These are phyloP conservation scores for Scytalidium sp. DNA, from an alignment of 2,329 filamentous ascomycete genomes.

Conservation along the genomic window DNA sequence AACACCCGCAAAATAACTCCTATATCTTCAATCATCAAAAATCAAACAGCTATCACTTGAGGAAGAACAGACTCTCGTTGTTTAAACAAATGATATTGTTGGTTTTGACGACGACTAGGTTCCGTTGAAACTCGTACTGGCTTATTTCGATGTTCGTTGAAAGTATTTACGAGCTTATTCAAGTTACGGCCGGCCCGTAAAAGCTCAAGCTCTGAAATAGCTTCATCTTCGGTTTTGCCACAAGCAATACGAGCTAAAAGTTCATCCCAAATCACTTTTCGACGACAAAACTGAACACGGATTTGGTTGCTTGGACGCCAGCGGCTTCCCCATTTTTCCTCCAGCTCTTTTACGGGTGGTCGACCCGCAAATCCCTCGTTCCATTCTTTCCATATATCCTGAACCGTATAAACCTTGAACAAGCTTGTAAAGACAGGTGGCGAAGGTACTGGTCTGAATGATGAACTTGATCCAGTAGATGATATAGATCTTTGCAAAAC, in stretches of 20 bases:
- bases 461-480: not conserved
- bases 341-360: constrained; percentile 5
- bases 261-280: constrained; percentile 5
- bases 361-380: constrained; percentile 6
- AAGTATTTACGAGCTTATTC: constrained; percentile 2
- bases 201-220: constrained; percentile 3
- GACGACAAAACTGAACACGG: constrained; percentile 2
- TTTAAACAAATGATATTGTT: too few species aligned
- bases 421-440: not conserved
- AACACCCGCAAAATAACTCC: too few species aligned
- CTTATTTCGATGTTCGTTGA: not conserved
- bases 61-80: too few species aligned
- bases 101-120: too few species aligned
- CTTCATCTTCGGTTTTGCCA: constrained; percentile 1
- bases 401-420: constrained; percentile 1
- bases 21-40: too few species aligned
- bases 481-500: not conserved
- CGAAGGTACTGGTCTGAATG: not conserved
- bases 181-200: constrained; percentile 2
- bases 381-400: constrained; percentile 7
- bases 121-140: too few species aligned
- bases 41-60: too few species aligned
- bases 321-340: constrained; percentile 4
- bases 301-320: constrained; percentile 3
- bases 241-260: not conserved